Base-by-base conservation (phyloP, 2,329 filamentous ascomycete genomes). In the Pestalotiopsis sp. region DNA sequence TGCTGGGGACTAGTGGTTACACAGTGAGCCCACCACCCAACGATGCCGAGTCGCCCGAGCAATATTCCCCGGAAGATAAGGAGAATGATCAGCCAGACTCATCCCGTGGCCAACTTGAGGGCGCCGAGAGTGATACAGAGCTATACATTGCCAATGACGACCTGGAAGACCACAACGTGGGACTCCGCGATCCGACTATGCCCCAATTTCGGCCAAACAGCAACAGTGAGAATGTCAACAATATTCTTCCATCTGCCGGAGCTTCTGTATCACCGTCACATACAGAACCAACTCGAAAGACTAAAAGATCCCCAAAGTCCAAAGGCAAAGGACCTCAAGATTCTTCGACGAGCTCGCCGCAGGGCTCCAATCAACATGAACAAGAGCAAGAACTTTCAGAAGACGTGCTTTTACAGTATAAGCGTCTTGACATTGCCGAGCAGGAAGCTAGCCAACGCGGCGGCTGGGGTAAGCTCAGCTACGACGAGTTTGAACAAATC, bases 391-490 rank as follows among this genome's bases (percentile, higher is more conserved):
- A 68, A 59, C 74, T 82, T 41, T 68, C 78, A 20, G 78, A 73
- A 66, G 71, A 75, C 11, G 83, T 77, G 38, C 77, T 90, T 17
- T 73, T 81, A 31, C 75, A 80, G 36, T 89, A 85, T 85, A 88
- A 86, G 74, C 77, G 80, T 36, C 82, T 95, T 7, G 89, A 92
- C 72, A 77, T 86, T 17, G 87, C 91, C 0, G 93, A 96, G 75
- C 82, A 85, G 49, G 90, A 94, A 77, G 91, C 93, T 2, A 85
- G 85, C 68, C 83, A 86, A 68, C 86, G 93, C 31, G 93, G 92
- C n/a, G 95, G 94, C 0, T 92, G 90, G 81, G 95, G 94, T 1
- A 89, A 90, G 75, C 83, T 98, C 62, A 92, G 82, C 76, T 95
- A 91, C 72, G 85, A 87, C 1, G 96, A 98, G 79, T 97, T 98